Conservation (phyloP, 768 basidiomycete species). For the Zangia roseola region DNA sequence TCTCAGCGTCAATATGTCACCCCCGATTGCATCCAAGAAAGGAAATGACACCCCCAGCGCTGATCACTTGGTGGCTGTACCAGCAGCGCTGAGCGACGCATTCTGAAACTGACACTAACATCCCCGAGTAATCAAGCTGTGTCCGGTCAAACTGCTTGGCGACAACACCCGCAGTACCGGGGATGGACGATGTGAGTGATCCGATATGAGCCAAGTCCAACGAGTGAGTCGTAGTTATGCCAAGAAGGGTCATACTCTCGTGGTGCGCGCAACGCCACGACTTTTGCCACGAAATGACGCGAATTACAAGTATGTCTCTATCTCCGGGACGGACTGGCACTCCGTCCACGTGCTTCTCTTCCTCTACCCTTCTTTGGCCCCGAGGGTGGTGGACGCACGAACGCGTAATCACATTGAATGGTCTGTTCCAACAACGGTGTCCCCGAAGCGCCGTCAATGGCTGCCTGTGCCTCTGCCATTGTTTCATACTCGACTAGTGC, state of each 20-base stretch:
- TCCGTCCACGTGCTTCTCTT: constrained; percentile 63
- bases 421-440: constrained; percentile 81
- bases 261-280: constrained; percentile 1
- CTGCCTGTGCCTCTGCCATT: constrained; percentile 89
- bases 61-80: too few relatives aligned
- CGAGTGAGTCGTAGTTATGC: constrained; percentile 4
- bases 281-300: constrained; percentile 1
- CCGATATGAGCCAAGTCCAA: not conserved
- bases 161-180: constrained; percentile 9
- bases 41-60: constrained; percentile 18
- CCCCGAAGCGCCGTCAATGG: constrained; percentile 88
- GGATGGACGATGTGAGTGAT: constrained; percentile 7
- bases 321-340: constrained; percentile 76
- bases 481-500: constrained; percentile 97
- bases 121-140: not conserved
- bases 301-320: constrained; percentile 22
- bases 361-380: constrained; percentile 76
- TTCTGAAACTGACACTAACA: not conserved
- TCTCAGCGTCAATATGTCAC: constrained; percentile 1
- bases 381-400: constrained; percentile 80
- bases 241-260: not conserved
- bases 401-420: constrained; percentile 90
- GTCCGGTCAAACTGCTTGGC: constrained; percentile 4
- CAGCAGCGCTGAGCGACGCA: too few relatives aligned
- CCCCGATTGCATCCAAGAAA: not conserved